Base-by-base conservation (phyloP, 2,329 filamentous ascomycete species). In the Aspergillus pseudonomiae region DNA sequence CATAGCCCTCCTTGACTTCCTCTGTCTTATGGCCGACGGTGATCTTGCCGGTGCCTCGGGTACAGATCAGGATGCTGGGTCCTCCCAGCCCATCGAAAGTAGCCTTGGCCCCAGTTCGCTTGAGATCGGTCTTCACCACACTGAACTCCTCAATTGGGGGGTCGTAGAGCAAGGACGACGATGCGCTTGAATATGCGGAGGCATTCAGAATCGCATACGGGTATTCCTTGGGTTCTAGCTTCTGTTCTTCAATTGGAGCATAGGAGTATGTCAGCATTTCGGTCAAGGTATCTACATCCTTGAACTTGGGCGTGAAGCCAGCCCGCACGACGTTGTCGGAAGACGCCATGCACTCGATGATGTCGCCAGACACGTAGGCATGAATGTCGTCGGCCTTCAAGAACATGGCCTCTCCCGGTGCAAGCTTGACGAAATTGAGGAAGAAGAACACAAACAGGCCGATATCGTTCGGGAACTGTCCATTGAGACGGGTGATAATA, bases 281-380 rank as follows among this genome's bases (percentile, higher is more conserved):
- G 39, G 94, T 93, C 12, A 99, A 84, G 0, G 93, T 98, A 60
- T 89, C 81, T 26, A 98, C 92, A 71, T 99, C 95, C 82, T 98
- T 97, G 86, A 97, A 99, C 78, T 99, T 99, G 61, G 95, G 95
- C 0, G 95, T 99, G 79, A 99, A 95, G 50, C 95, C 95, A 0
- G 95, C 95, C 61, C 95, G 93, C 58, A 99, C 94, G 41, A 99
- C 95, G 70, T 99, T 99, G 85, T 99, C 95, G n/a, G 92, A 96
- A 10, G 93, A 91, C 0, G 95, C 95, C 95, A 99, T 99, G 83
- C 95, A 99, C 80, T 99, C 95, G 76, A 99, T 93, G 70, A 99
- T 97, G 74, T 99, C 94, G 39, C 80, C 80, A 6, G 79, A 82
- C 52, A 82, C 80, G 62, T 99, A 99, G 56, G 95, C 95, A 77